Conservation (phyloP, 106 monocot species). For the Dendrobium officinale region DNA sequence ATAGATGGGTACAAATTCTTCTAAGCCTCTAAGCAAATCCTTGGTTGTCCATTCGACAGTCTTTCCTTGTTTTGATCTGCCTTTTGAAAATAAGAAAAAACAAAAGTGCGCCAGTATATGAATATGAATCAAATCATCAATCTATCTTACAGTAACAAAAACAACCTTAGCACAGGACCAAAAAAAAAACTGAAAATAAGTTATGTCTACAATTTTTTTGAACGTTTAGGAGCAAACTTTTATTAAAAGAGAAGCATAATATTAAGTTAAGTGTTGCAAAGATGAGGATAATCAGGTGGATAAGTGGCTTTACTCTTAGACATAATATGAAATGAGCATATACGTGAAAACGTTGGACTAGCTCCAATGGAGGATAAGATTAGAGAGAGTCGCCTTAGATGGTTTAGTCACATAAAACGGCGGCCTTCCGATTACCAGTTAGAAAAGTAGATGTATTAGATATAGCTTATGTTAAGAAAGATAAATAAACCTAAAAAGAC, state of each 20-base stretch:
- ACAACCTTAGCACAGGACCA: background rate
- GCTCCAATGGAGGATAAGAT: too few species aligned
- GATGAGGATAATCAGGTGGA: too few species aligned
- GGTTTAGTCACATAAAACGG: too few species aligned
- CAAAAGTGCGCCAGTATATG: background rate
- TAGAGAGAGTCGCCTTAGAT: too few species aligned
- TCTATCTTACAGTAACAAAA: background rate
- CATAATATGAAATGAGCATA: too few species aligned
- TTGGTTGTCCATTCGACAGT: conserved; percentile 66
- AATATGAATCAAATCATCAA: background rate
- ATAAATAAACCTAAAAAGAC: too few species aligned
- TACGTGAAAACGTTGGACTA: too few species aligned
- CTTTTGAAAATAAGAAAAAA: conserved; percentile 49
- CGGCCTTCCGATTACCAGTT: too few species aligned
- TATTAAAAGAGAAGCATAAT: background rate
- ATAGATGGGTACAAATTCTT: conserved; percentile 82
- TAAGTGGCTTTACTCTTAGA: too few species aligned
- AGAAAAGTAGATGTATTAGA: too few species aligned
- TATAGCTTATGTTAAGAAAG: too few species aligned
- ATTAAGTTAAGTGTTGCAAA: too few species aligned
- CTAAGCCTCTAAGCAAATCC: conserved; percentile 70
- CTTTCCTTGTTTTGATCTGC: conserved; percentile 85
- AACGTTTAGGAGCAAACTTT: background rate
- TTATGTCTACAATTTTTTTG: background rate
- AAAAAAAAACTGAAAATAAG: background rate